Percentiles rank a stretch among this genome's conserved stretches.
phyloP scores from a whole-genome alignment of 345 rosid species.

The Brassica juncea region DNA sequence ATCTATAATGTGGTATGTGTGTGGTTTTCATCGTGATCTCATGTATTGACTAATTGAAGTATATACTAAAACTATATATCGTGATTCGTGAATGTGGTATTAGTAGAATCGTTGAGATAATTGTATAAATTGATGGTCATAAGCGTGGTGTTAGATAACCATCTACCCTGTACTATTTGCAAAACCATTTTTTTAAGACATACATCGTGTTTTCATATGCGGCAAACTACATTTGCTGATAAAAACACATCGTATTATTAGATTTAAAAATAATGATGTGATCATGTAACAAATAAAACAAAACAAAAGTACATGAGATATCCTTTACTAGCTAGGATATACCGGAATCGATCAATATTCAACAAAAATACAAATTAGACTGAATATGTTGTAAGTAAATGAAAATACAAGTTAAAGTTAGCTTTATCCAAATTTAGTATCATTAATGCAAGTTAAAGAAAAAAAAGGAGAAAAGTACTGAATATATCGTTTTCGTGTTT shows the following conservation, averaged over 20 bases:
- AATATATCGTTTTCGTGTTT: conserved; percentile 33
- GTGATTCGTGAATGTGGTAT: not conserved
- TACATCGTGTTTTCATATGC: not conserved
- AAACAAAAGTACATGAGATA: not conserved
- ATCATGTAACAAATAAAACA: not conserved
- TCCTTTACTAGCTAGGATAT: not conserved
- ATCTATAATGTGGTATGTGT: no score
- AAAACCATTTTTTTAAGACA: not conserved
- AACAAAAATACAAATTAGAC: not conserved
- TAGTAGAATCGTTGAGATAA: not conserved
- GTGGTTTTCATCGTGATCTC: no score
- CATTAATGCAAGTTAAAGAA: not conserved
- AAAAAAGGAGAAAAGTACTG: conserved; percentile 19
- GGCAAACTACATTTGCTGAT: not conserved
- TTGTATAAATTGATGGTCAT: not conserved
- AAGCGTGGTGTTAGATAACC: not conserved
- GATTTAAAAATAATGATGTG: not conserved
- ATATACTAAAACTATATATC: not conserved
- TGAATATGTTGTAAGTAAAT: not conserved
- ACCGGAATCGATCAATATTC: conserved; percentile 10
- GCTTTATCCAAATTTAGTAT: not conserved
- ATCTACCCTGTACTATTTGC: not conserved
- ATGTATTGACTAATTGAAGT: no score
- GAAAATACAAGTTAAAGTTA: not conserved
- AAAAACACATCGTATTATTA: not conserved